Evolutionary conservation across 2,329 filamentous ascomycete genomes (phyloP).

Genomic region (Delphinella strobiligena): DNA sequence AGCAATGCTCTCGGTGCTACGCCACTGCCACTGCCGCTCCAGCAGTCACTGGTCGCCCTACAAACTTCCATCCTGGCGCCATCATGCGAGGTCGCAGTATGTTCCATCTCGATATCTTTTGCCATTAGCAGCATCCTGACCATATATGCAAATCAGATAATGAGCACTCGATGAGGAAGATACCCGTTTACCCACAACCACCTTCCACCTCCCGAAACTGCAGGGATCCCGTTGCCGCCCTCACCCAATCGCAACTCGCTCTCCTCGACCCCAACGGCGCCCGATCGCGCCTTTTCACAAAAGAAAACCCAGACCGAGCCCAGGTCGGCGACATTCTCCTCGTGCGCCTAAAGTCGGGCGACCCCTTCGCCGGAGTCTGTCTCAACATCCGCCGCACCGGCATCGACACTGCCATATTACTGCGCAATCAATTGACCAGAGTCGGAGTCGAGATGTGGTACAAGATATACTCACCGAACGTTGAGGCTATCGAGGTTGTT

Average conservation of each 20-base stretch:
- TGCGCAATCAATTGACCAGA: slow-evolving; percentile 75
- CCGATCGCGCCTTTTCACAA: slow-evolving; percentile 69
- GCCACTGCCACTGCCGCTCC: slow-evolving; percentile 28
- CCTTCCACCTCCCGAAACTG: slow-evolving; percentile 43
- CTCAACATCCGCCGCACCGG: slow-evolving; percentile 70
- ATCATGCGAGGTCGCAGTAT: slow-evolving; percentile 12
- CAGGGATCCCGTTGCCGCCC: slow-evolving; percentile 55
- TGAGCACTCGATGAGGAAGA: slow-evolving; percentile 15
- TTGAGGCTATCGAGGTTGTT: slow-evolving; percentile 86
- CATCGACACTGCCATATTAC: slow-evolving; percentile 74
- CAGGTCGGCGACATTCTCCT: slow-evolving; percentile 84
- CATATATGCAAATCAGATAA: slow-evolving; percentile 9
- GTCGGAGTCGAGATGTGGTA: slow-evolving; percentile 95
- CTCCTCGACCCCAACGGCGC: slow-evolving; percentile 75
- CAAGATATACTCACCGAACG: slow-evolving; percentile 85
- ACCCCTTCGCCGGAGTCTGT: slow-evolving; percentile 82
- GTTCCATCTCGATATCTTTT: no score
- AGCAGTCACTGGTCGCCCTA: slow-evolving; percentile 4
- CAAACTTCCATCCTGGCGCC: slow-evolving; percentile 12
- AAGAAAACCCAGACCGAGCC: slow-evolving; percentile 63
- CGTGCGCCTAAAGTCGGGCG: slow-evolving; percentile 70
- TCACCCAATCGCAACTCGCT: slow-evolving; percentile 58
- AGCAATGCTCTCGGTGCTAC: slow-evolving; percentile 16
- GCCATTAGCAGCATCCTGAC: no score
- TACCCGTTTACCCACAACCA: slow-evolving; percentile 33